These are phyloP conservation scores for Colletotrichum coccodes DNA, from an alignment of 2,329 filamentous ascomycete genomes.

Conservation along the genomic window DNA sequence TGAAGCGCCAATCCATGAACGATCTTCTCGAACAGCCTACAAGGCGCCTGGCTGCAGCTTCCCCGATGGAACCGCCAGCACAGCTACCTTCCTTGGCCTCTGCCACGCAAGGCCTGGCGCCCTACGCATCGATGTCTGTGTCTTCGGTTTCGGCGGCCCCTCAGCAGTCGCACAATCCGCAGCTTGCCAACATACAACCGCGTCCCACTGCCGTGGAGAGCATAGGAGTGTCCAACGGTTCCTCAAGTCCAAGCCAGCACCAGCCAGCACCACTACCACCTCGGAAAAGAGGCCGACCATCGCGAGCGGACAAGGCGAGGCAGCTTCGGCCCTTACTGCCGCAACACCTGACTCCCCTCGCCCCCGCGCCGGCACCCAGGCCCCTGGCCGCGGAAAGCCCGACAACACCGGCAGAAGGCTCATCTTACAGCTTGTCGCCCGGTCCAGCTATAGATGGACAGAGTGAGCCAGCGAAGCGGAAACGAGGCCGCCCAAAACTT, in stretches of 20 bases:
- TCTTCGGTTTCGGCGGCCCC: conserved; percentile 18
- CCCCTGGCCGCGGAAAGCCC: conserved; percentile 12
- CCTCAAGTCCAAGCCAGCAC: conserved; percentile 6
- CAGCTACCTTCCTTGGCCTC: conserved; percentile 20
- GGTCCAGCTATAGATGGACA: background rate
- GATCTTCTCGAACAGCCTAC: conserved; percentile 44
- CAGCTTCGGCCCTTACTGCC: conserved; percentile 44
- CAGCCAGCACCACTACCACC: conserved; percentile 28
- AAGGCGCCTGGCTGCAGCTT: conserved; percentile 42
- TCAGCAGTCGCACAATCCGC: conserved; percentile 16
- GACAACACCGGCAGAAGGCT: conserved; percentile 16
- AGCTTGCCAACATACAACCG: conserved; percentile 35
- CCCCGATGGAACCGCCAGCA: conserved; percentile 20
- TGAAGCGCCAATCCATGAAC: conserved; percentile 49
- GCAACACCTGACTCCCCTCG: conserved; percentile 44
- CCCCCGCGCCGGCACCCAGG: conserved; percentile 35
- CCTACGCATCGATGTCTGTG: conserved; percentile 14
- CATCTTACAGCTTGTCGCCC: conserved; percentile 19
- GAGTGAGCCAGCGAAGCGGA: conserved; percentile 1
- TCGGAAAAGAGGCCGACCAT: conserved; percentile 58
- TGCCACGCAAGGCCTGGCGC: conserved; percentile 1
- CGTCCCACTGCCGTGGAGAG: conserved; percentile 15
- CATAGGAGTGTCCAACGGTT: background rate
- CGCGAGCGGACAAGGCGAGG: conserved; percentile 53
- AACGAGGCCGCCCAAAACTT: conserved; percentile 21